Evolutionary conservation across 2,329 filamentous ascomycete genomes (phyloP).

Genomic region (Aspergillus sergii): DNA sequence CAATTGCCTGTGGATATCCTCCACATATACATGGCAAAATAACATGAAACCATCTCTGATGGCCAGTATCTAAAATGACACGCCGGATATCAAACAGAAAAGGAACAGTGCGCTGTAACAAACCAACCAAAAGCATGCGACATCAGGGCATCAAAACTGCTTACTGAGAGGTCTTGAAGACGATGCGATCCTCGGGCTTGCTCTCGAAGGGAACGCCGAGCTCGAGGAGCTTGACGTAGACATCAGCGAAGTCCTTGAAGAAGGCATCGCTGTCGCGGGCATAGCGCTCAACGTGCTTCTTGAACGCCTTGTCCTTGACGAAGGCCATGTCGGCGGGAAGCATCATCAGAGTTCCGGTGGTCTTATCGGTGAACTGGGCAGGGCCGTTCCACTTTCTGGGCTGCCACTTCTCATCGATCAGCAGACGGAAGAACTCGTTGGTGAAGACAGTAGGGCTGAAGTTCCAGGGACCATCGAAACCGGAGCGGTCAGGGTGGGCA

Average conservation of each 20-base stretch:
- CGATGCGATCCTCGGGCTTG: conserved; percentile 61
- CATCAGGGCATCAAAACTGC: conserved; percentile 1
- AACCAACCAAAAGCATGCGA: conserved; percentile 13
- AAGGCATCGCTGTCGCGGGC: conserved; percentile 88
- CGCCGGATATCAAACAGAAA: conserved; percentile 27
- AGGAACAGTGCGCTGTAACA: conserved; percentile 17
- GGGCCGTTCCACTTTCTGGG: conserved; percentile 91
- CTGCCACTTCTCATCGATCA: conserved; percentile 90
- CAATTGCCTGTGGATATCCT: background rate
- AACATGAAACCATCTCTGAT: conserved; percentile 8
- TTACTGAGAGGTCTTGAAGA: conserved; percentile 63
- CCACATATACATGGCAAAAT: background rate
- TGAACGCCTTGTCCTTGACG: conserved; percentile 85
- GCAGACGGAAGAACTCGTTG: conserved; percentile 90
- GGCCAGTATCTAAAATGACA: conserved; percentile 6
- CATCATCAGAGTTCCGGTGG: conserved; percentile 93
- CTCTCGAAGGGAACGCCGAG: conserved; percentile 86
- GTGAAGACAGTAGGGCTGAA: conserved; percentile 89
- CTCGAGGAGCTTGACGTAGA: conserved; percentile 83
- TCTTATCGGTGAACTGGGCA: conserved; percentile 86
- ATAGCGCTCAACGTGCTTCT: conserved; percentile 78
- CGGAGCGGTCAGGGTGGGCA: conserved; percentile 85
- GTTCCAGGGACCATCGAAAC: conserved; percentile 87
- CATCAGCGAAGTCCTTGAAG: conserved; percentile 88
- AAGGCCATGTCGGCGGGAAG: conserved; percentile 88